phyloP scores from a whole-genome alignment of 441 rosid genomes.

The Jatropha multifida region DNA sequence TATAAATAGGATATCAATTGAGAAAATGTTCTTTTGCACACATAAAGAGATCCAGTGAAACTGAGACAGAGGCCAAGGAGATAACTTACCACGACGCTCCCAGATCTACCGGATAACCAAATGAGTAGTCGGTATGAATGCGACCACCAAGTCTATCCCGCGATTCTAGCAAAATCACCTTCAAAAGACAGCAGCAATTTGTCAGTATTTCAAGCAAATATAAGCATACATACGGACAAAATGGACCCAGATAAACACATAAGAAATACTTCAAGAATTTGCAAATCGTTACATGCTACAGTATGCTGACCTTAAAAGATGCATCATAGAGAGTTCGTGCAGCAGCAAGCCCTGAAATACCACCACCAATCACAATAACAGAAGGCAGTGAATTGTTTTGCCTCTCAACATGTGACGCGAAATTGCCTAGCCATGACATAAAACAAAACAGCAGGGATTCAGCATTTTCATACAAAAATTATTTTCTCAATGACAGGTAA shows the following conservation, averaged over 20 bases:
- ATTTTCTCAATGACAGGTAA: no score
- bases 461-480: neutral
- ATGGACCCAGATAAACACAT: neutral
- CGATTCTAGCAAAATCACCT: slow-evolving; percentile 87
- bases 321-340: slow-evolving; percentile 68
- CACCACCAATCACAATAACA: slow-evolving; percentile 79
- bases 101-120: slow-evolving; percentile 87
- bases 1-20: neutral
- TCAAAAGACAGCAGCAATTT: neutral
- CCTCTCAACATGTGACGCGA: slow-evolving; percentile 42
- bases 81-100: slow-evolving; percentile 84
- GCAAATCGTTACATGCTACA: neutral
- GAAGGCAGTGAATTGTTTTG: slow-evolving; percentile 52
- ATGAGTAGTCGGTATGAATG: slow-evolving; percentile 76
- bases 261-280: neutral
- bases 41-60: neutral
- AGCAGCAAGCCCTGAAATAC: slow-evolving; percentile 87
- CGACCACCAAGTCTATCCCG: slow-evolving; percentile 89
- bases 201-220: neutral
- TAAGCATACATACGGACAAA: neutral
- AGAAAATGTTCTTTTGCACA: neutral
- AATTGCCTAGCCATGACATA: slow-evolving; percentile 30
- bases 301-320: slow-evolving; percentile 51
- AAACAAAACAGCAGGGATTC: slow-evolving; percentile 7
- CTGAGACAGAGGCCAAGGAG: neutral